These are phyloP conservation scores for Vanrija sp. DNA, from an alignment of 1,284 basidiomycete species.

Conservation along the genomic window DNA sequence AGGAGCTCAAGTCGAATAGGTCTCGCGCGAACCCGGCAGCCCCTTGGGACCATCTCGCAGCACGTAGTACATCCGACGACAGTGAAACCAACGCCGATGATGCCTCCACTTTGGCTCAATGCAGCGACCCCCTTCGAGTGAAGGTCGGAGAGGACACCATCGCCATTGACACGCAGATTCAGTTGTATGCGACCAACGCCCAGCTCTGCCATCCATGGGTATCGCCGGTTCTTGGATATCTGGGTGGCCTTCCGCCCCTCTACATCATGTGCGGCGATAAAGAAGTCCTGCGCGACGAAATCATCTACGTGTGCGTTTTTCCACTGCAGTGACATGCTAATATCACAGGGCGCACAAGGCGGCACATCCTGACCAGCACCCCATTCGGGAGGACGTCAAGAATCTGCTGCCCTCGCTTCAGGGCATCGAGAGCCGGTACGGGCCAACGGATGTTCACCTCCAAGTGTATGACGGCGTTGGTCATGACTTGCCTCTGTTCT, in stretches of 20 bases:
- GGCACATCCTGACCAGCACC: constrained; percentile 72
- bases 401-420: constrained; percentile 63
- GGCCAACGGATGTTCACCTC: constrained; percentile 82
- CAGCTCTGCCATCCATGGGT: constrained; percentile 80
- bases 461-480: constrained; percentile 61
- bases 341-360: constrained; percentile 79
- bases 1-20: constrained; percentile 13
- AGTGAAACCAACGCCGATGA: background rate
- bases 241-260: constrained; percentile 87
- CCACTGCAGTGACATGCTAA: constrained; percentile 4
- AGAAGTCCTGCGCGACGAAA: constrained; percentile 89
- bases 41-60: constrained; percentile 15
- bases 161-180: constrained; percentile 61
- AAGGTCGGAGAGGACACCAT: constrained; percentile 26
- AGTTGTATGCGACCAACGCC: constrained; percentile 83
- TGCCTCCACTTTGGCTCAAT: constrained; percentile 30
- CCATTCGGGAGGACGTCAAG: constrained; percentile 60
- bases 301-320: constrained; percentile 70
- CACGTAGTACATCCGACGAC: too few species aligned
- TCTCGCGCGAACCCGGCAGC: constrained; percentile 37
- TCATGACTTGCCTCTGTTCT: constrained; percentile 67
- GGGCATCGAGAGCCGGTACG: constrained; percentile 61
- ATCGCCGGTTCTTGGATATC: constrained; percentile 74
- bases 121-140: constrained; percentile 27
- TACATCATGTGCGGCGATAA: constrained; percentile 81